Base-by-base conservation (phyloP, 306 rosid species). In the Abrus pulchellus region DNA sequence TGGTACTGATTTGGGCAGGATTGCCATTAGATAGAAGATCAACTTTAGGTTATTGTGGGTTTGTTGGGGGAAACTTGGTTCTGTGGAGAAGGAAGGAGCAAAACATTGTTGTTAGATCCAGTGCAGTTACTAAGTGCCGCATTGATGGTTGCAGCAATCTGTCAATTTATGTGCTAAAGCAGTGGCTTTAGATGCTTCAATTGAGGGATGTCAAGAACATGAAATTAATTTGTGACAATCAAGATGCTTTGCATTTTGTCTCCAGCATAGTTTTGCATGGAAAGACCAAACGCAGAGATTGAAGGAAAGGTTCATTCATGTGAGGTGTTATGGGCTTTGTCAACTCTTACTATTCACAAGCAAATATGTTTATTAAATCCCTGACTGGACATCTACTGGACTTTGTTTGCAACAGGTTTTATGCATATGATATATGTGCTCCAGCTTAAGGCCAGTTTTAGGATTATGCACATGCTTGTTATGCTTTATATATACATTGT, bases 151-250 rank as follows among this genome's bases (percentile, higher is more conserved):
- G 5, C 67, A 43, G 29, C 43, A 56, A 55, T 14, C 54, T 48
- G 29, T 28, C 7, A 27, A 41, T 29, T 47, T 28, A 12, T 11
- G 13, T 50, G 54, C 13, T 73, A 28, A 50, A 52, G 8, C 47
- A 53, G 6, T 41, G 40, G 78, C 41, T 56, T 56, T 4, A 55
- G n/a, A 0, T 4, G 38, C 44, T 11, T 33, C 44, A 56, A 27
- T 30, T 28, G 29, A 9, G 56, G 9, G 56, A 74, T 3, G 8
- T 74, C 44, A 56, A 28, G 44, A 56, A 34, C 4, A 75, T 47
- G 60, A 60, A 60, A 34, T 62, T 62, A 47, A 14, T 62, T 47
- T 75, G 36, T 45, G 48, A 75, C 7, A 47, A 9, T 9, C 71
- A 32, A 47, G 7, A 48, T 60, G 33, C 63, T 49, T 45, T 64